Evolutionary conservation across 139 green algal species (phyloP), one percentile per base, ranked within the genome.

Genomic region (Eudorina sp.): DNA sequence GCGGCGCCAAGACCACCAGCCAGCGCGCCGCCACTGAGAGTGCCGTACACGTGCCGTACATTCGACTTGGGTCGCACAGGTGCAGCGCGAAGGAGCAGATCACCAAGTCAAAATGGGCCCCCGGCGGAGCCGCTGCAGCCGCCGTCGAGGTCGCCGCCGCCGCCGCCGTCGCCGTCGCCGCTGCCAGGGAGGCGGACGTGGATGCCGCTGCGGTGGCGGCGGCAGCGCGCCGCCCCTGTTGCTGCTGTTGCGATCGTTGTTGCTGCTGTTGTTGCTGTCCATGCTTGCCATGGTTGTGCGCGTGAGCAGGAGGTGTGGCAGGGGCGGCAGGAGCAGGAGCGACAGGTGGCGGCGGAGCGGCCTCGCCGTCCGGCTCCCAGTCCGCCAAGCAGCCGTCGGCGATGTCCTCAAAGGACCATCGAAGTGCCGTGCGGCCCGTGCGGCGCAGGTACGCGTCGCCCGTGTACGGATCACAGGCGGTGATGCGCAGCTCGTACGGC

Each of bases 41-140:
- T 25, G 81, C 81, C 23, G 19, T 38, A 23, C 40, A 40, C 0
- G 81, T 87, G 43, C 45, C 64, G 60, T 79, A 31, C 81, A 87
- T 34, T 18, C 81, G 62, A 31, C 45, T 79, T 45, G 62, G 43
- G 23, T 48, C 31, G 43, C 64, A 78, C 21, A 87, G 81, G 60
- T 87, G 81, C 45, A 87, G 66, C 62, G 81, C 81, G 19, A 87
- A 87, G n/a, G 81, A 87, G 31, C 81, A 87, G 45, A 87, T 25
- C 13, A 60, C n/a, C 45, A 87, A 45, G 31, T 87, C 81, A 16
- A 79, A 86, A 1, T 41, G 73, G 45, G 73, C 45, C 43, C 3
- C 16, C 13, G 68, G 36, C 34, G 34, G 36, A 7, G 36, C 36
- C 31, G 23, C 46, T 36, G 25, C 58, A 41, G 21, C 16, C 41